Evolutionary conservation across 2,329 filamentous ascomycete species (phyloP), one percentile per base, ranked within the genome.

Genomic region (Fusarium sp.): DNA sequence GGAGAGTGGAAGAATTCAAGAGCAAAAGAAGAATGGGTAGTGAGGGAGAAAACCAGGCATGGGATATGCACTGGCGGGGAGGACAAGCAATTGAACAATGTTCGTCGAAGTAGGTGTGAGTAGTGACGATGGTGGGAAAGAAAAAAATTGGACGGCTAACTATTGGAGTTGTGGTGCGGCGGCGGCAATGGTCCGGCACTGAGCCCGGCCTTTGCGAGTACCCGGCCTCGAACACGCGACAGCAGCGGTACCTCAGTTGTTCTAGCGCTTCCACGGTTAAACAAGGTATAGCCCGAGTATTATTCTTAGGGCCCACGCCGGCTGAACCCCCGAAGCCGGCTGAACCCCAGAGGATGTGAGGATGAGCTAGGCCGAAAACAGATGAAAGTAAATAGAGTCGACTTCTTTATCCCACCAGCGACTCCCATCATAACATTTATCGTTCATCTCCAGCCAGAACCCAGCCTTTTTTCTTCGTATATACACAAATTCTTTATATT

Each of bases 381-480:
- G 77, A 72, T 64, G 54, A 72, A 77, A 75, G 75, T 78, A 77
- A 78, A 78, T 71, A 78, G 26, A 49, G 43, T 48, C 33, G 34
- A 42, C 45, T 38, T 39, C 49, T 50, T 51, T 31, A 50, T 60
- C 45, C 44, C 56, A 55, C 42, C 31, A 58, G 55, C 39, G 58
- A 40, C 57, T 39, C 42, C 39, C 52, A 51, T 58, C 31, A 57
- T 22, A 60, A 22, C 42, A 40, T 22, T 36, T 15, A 36, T 51
- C 39, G 28, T 42, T 45, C 38, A 18, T 43, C 28, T 17, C 18
- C 22, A n/a, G n/a, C n/a, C 45, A 39, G 7, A 17, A 36, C 10
- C 18, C 17, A 42, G n/a, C 22, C 7, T 13, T 33, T 11, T 38
- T 61, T 46, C 36, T 36, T 18, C 28, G 36, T 42, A 26, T 24